A percentile compares a stretch with the other conserved stretches of the same genome.
These are phyloP conservation scores for Endocalyx cinctus DNA, from an alignment of 2,329 filamentous ascomycete genomes.

Conservation along the genomic window DNA sequence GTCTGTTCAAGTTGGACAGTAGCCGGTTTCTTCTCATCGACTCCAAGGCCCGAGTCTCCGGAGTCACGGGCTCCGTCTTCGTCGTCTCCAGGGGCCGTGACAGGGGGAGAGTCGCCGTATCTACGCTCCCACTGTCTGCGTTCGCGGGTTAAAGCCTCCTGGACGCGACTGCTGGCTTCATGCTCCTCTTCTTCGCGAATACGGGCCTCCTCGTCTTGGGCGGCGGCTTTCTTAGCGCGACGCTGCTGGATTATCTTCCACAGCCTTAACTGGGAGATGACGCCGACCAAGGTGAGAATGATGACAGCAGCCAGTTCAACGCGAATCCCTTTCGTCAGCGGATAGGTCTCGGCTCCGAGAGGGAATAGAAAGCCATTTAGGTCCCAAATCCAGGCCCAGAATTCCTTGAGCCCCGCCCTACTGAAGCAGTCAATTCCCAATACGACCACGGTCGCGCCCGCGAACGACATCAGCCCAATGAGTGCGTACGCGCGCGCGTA, in stretches of 20 bases:
- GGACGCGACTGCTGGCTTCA: constrained; percentile 62
- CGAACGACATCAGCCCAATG: constrained; percentile 72
- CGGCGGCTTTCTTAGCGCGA: constrained; percentile 48
- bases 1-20: constrained; percentile 29
- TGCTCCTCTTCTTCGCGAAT: constrained; percentile 56
- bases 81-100: constrained; percentile 27
- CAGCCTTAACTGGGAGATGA: constrained; percentile 79
- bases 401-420: constrained; percentile 87
- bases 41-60: constrained; percentile 48
- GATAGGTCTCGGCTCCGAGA: constrained; percentile 70
- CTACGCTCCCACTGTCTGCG: constrained; percentile 69
- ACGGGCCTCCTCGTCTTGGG: constrained; percentile 42
- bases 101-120: constrained; percentile 55
- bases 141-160: constrained; percentile 58
- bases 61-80: no score
- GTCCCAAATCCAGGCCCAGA: constrained; percentile 89
- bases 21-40: constrained; percentile 36
- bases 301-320: constrained; percentile 79
- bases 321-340: constrained; percentile 77
- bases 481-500: constrained; percentile 74
- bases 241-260: constrained; percentile 75
- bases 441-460: constrained; percentile 72
- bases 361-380: constrained; percentile 80
- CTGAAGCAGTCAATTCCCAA: constrained; percentile 90
- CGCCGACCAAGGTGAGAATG: constrained; percentile 67